These are phyloP conservation scores for Candida tetrigidarum DNA, from an alignment of 1,139 yeast species.

Conservation along the genomic window DNA sequence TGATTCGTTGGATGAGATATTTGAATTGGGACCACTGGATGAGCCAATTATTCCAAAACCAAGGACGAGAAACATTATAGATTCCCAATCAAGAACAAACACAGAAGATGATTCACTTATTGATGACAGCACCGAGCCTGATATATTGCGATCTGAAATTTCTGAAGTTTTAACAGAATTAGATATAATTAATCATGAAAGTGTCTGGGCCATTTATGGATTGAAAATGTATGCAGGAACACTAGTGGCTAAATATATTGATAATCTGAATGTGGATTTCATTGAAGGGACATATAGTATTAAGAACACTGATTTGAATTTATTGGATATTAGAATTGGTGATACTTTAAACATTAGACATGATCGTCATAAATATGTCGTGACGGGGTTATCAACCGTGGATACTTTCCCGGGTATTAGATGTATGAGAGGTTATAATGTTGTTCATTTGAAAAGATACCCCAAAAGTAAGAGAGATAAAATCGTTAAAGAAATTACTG, in stretches of 20 bases:
- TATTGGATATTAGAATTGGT: conserved; percentile 42
- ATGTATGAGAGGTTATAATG: conserved; percentile 65
- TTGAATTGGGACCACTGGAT: conserved; percentile 4
- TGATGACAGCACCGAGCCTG: conserved; percentile 10
- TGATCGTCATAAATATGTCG: conserved; percentile 29
- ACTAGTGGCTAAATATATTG: conserved; percentile 22
- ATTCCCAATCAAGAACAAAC: conserved; percentile 13
- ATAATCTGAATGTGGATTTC: conserved; percentile 35
- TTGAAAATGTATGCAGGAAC: conserved; percentile 42
- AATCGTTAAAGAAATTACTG: conserved; percentile 17
- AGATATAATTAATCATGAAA: conserved; percentile 23
- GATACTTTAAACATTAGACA: conserved; percentile 29
- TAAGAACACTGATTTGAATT: conserved; percentile 32
- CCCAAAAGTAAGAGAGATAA: conserved; percentile 15
- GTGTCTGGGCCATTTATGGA: conserved; percentile 44
- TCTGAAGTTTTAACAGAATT: conserved; percentile 23
- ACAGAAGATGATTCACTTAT: conserved; percentile 8
- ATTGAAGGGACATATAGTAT: conserved; percentile 35
- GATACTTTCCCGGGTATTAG: conserved; percentile 29
- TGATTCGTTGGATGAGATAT: conserved; percentile 1
- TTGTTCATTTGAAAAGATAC: conserved; percentile 38
- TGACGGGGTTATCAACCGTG: conserved; percentile 45
- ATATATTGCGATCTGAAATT: conserved; percentile 25
- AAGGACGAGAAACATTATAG: conserved; percentile 14
- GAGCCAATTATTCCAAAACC: conserved; percentile 13